Conservation (phyloP, 139 green algal genomes). For the Micromonas pusilla region DNA sequence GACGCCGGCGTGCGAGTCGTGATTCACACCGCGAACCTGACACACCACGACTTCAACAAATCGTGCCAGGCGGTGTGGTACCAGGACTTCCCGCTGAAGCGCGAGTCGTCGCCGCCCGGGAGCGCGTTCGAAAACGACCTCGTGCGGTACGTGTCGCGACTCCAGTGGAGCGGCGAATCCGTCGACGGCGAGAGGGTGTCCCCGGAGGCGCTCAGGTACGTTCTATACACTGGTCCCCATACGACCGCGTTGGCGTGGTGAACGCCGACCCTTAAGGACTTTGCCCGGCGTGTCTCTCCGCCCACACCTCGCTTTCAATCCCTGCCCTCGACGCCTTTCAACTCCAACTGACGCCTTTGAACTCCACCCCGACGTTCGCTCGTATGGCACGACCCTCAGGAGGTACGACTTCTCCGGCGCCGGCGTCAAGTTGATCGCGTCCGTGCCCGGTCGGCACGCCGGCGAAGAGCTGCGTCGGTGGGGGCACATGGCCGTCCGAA, state of each 20-base stretch:
- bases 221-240: too few relatives aligned
- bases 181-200: neutral
- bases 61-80: neutral
- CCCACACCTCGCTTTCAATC: too few relatives aligned
- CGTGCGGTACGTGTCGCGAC: neutral
- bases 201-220: too few relatives aligned
- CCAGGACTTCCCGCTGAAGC: neutral
- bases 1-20: neutral
- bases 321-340: too few relatives aligned
- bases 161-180: neutral
- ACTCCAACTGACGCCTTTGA: too few relatives aligned
- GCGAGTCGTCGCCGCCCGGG: neutral
- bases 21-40: constrained; percentile 7
- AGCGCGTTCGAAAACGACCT: neutral
- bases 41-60: neutral
- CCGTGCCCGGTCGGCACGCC: neutral
- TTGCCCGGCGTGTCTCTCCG: too few relatives aligned
- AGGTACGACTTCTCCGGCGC: neutral
- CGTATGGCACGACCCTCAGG: too few relatives aligned
- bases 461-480: neutral
- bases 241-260: too few relatives aligned
- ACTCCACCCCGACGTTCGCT: too few relatives aligned
- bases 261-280: too few relatives aligned
- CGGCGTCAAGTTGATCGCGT: neutral
- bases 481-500: neutral